These are phyloP conservation scores for Kwoniella pini DNA, from an alignment of 768 basidiomycete species.

Conservation along the genomic window DNA sequence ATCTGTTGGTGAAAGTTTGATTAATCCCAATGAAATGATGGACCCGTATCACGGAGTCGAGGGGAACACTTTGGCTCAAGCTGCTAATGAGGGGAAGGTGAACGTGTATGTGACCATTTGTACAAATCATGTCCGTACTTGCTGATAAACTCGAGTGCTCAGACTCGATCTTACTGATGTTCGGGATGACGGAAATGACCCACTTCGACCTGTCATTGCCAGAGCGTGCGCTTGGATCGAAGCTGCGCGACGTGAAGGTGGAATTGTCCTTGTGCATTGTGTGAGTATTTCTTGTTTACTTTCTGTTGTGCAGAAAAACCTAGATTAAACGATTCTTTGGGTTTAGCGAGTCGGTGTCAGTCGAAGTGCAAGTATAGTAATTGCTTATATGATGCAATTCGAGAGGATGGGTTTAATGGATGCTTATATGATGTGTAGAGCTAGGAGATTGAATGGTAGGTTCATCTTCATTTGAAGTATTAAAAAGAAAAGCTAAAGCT, in stretches of 20 bases:
- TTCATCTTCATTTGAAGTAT: constrained; percentile 22
- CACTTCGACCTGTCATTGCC: constrained; percentile 81
- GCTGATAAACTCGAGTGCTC: background rate
- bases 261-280: constrained; percentile 92
- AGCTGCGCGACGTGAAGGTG: constrained; percentile 74
- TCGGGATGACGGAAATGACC: constrained; percentile 95
- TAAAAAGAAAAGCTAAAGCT: background rate
- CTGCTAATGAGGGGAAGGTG: constrained; percentile 28
- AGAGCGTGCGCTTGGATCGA: constrained; percentile 94
- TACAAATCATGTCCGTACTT: background rate
- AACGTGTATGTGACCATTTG: constrained; percentile 25
- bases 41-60: constrained; percentile 52
- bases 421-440: constrained; percentile 89
- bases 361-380: constrained; percentile 88
- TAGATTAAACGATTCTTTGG: too few relatives aligned
- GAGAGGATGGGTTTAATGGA: constrained; percentile 80
- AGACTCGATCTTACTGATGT: constrained; percentile 58
- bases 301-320: too few relatives aligned
- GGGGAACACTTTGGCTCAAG: constrained; percentile 33
- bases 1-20: constrained; percentile 91
- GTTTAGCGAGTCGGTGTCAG: constrained; percentile 89
- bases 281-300: constrained; percentile 32
- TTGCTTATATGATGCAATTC: constrained; percentile 97
- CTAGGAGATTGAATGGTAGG: constrained; percentile 69
- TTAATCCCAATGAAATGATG: constrained; percentile 52